Conservation (phyloP, 495 filamentous ascomycete genomes). For the Thozetella sp. region DNA sequence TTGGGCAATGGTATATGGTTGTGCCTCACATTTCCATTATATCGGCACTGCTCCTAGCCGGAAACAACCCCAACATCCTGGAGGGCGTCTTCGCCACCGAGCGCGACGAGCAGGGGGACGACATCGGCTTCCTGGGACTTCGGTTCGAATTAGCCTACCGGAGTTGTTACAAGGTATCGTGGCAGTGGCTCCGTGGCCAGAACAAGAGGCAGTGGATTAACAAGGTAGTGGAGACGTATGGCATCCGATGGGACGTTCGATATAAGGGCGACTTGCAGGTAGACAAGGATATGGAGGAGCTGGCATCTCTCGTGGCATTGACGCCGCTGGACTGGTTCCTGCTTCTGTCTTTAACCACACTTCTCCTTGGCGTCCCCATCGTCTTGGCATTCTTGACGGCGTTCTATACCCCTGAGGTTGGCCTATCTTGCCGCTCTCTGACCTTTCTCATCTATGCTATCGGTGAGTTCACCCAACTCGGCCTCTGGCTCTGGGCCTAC, state of each 20-base stretch:
- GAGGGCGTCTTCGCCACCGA: constrained; percentile 16
- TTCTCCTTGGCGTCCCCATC: too few species aligned
- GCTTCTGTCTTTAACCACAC: too few species aligned
- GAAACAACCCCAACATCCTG: constrained; percentile 27
- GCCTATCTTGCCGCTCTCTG: too few species aligned
- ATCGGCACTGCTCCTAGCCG: constrained; percentile 26
- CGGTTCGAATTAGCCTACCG: constrained; percentile 9
- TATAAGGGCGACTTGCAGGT: too few species aligned
- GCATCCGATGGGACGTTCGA: neutral
- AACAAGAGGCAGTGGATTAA: constrained; percentile 14
- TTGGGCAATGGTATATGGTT: constrained; percentile 7
- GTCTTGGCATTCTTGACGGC: too few species aligned
- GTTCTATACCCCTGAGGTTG: too few species aligned
- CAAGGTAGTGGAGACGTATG: constrained; percentile 8
- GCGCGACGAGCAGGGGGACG: neutral
- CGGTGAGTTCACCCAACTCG: too few species aligned
- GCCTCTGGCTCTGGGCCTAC: too few species aligned
- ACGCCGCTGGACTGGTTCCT: too few species aligned
- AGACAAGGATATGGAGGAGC: too few species aligned
- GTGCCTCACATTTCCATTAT: constrained; percentile 29
- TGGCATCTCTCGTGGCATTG: too few species aligned
- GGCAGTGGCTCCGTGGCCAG: constrained; percentile 17
- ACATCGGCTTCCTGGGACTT: constrained; percentile 1
- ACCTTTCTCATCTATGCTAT: too few species aligned
- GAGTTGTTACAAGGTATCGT: constrained; percentile 9